phyloP scores from a whole-genome alignment of 2,329 filamentous ascomycete genomes.

The Pseudogymnoascus sp. region DNA sequence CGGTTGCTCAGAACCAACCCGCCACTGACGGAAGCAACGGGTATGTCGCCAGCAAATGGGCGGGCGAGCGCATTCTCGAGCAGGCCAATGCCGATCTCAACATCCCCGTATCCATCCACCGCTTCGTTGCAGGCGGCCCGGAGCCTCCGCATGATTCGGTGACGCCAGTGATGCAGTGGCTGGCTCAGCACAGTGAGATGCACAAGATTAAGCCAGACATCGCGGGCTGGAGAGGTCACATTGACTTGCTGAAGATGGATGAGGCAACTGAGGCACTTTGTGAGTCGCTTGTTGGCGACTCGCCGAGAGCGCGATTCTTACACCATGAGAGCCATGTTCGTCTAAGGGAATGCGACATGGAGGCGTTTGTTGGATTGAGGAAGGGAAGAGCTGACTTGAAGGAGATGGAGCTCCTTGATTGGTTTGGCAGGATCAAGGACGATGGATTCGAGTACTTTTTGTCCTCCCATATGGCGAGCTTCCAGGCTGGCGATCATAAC shows the following conservation, averaged over 20 bases:
- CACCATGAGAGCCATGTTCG: constrained; percentile 11
- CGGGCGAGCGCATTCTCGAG: constrained; percentile 28
- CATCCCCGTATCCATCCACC: constrained; percentile 15
- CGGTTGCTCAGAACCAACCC: constrained; percentile 10
- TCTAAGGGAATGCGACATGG: constrained; percentile 14
- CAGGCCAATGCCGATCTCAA: constrained; percentile 11
- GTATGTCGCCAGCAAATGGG: constrained; percentile 30
- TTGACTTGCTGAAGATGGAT: constrained; percentile 11
- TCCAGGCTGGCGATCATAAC: constrained; percentile 9
- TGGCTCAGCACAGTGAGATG: constrained; percentile 10
- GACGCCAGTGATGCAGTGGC: constrained; percentile 13
- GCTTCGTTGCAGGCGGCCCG: constrained; percentile 10
- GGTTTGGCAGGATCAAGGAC: constrained; percentile 12
- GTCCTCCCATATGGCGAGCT: constrained; percentile 10
- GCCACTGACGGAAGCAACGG: constrained; percentile 24
- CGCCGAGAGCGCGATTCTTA: constrained; percentile 10
- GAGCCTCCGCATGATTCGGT: constrained; percentile 13
- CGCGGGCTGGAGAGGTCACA: constrained; percentile 10
- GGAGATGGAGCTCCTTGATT: constrained; percentile 11
- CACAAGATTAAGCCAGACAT: constrained; percentile 10
- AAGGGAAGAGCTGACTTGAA: constrained; percentile 13
- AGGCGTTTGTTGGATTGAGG: constrained; percentile 28
- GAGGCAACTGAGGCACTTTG: constrained; percentile 11
- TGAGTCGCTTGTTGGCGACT: constrained; percentile 9
- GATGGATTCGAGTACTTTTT: constrained; percentile 12